These are phyloP conservation scores for Marasmius fiardii DNA, from an alignment of 1,284 basidiomycete genomes.

Conservation along the genomic window DNA sequence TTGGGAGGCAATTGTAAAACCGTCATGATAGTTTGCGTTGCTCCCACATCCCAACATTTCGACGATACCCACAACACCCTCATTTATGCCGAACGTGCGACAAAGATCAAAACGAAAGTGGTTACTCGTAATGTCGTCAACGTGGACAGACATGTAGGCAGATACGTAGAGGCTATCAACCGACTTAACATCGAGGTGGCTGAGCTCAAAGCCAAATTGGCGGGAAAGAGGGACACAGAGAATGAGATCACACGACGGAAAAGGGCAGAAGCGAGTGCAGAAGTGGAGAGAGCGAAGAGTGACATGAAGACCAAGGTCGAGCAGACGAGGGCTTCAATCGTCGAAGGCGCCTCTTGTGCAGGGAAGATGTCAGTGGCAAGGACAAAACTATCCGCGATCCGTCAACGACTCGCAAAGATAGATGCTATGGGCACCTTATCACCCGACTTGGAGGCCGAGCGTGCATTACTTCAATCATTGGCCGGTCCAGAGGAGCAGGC, in stretches of 20 bases:
- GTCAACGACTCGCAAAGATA: slow-evolving; percentile 65
- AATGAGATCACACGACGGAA: slow-evolving; percentile 61
- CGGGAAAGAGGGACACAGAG: slow-evolving; percentile 62
- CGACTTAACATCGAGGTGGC: slow-evolving; percentile 79
- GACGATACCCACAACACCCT: slow-evolving; percentile 98
- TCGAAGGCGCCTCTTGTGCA: slow-evolving; percentile 75
- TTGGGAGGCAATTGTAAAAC: slow-evolving; percentile 98
- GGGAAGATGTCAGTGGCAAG: slow-evolving; percentile 79
- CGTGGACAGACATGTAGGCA: slow-evolving; percentile 88
- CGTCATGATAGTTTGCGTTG: slow-evolving; percentile 96
- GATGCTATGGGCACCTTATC: slow-evolving; percentile 47
- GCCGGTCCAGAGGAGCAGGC: slow-evolving; percentile 71
- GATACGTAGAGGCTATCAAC: slow-evolving; percentile 93
- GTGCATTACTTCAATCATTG: slow-evolving; percentile 65
- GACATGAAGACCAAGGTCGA: slow-evolving; percentile 71
- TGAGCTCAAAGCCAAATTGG: slow-evolving; percentile 83
- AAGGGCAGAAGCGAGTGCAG: slow-evolving; percentile 62
- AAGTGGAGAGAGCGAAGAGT: slow-evolving; percentile 66
- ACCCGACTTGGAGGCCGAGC: slow-evolving; percentile 69
- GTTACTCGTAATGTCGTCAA: slow-evolving; percentile 91
- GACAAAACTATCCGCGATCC: slow-evolving; percentile 63
- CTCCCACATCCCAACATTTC: slow-evolving; percentile 91
- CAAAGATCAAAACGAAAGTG: slow-evolving; percentile 95
- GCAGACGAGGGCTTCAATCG: slow-evolving; percentile 63
- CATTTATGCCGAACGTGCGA: slow-evolving; percentile 92